Base-by-base conservation (phyloP, 2,329 filamentous ascomycete species). In the Aspergillus amoenus region DNA sequence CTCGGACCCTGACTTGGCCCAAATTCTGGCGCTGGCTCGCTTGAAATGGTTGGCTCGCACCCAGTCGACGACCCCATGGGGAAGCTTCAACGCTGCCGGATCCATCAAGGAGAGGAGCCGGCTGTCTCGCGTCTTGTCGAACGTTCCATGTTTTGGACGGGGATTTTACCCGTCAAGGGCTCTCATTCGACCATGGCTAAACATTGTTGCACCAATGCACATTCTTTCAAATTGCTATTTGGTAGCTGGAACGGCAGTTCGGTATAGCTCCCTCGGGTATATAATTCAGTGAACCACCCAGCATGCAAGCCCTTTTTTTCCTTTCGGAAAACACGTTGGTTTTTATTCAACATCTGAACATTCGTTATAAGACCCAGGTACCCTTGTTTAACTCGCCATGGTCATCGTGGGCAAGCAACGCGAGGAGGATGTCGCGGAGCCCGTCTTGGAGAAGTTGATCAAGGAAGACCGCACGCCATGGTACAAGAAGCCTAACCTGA, bases 401-500 rank as follows among this genome's bases (percentile, higher is more conserved):
- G 62, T 66, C 41, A 44, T 43, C 15, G 56, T 67, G 2, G 47
- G 54, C 21, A 67, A 67, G 46, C 62, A 66, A 40, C 64, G 64
- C 12, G 63, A 66, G 51, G 65, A 66, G 42, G 59, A 67, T 57
- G 52, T 67, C 45, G 41, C 63, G 9, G 65, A 67, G 54, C 65
- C 65, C 5, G 56, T 66, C 45, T 44, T 67, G 49, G 61, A 53
- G 52, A 61, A 52, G n/a, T 32, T 67, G 49, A 32, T 67, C 46
- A 37, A 48, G n/a, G 51, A 64, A 12, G 78, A 81, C 58, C 70
- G 70, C 34, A 73, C 74, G 32, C 71, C 72, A 55, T 86, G 82
- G 82, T 85, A 80, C 73, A 78, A 76, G 65, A 87, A 87, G 69
- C 82, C 80, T 1, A 86, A 87, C 61, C 72, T 87, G 40, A 77